Evolutionary conservation across 805 yeast species (phyloP), one percentile per base, ranked within the genome.

Genomic region (Candida schatavii): DNA sequence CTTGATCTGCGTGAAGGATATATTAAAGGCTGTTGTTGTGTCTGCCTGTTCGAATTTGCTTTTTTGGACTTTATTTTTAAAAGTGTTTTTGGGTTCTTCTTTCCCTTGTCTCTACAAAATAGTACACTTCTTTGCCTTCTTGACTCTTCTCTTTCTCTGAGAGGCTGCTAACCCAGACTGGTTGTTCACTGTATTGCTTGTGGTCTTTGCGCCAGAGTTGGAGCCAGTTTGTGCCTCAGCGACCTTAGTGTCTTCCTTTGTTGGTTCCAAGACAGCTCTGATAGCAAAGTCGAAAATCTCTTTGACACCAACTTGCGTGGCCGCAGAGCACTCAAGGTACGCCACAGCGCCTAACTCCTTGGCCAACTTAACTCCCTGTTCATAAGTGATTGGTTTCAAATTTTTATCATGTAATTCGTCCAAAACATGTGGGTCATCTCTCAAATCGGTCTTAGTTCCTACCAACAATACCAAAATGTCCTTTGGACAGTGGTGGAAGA

Each of bases 311-410:
- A 74, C 76, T 64, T 88, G 96, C 17, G 91, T 83, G 10, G 90
- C 85, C 6, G 97, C 96, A 4, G 96, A 87, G 62, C 96, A 88
- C 67, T 89, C 97, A 46, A 85, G 68, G 61, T 86, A 88, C 39
- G 77, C 78, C 48, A 83, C 75, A 27, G 93, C 84, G 2, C 86
- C 84, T 38, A 83, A 68, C 32, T 84, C 88, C 51, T 77, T 74
- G 19, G 93, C 89, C 50, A 85, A 64, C 49, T 77, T 74, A 31
- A 61, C 57, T 27, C 91, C 95, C 54, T 87, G 88, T 20, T 74
- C 66, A 28, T 61, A 57, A 9, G 82, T 59, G 28, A 89, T 72
- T 18, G 93, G 93, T 42, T 75, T 74, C 47, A 72, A 68, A 30
- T 83, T 78, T 49, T 75, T 73, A 49, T 78, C 86, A 39, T 74